Evolutionary conservation across 2,329 filamentous ascomycete genomes (phyloP).

Genomic region (Trichoderma breve): DNA sequence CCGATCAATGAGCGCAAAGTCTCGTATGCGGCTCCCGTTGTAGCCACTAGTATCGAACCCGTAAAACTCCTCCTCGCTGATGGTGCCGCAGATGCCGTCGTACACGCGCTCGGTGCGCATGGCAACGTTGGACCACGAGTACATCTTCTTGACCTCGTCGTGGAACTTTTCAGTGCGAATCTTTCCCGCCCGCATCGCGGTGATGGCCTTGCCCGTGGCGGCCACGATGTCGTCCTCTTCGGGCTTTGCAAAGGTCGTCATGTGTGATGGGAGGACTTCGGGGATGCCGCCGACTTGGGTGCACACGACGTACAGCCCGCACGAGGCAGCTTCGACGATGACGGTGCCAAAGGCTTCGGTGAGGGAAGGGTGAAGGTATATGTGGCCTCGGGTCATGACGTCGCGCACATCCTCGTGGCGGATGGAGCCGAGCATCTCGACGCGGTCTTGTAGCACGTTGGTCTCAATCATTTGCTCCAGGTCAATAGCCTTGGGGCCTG

Average conservation of each 20-base stretch:
- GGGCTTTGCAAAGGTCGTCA: conserved; percentile 96
- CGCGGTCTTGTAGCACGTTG: conserved; percentile 88
- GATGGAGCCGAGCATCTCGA: conserved; percentile 87
- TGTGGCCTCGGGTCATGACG: conserved; percentile 95
- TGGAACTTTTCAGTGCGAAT: conserved; percentile 93
- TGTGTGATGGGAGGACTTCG: conserved; percentile 90
- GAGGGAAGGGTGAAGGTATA: conserved; percentile 91
- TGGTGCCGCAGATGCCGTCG: conserved; percentile 83
- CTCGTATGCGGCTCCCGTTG: conserved; percentile 71
- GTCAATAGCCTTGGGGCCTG: conserved; percentile 94
- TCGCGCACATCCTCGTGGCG: conserved; percentile 95
- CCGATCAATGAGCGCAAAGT: conserved; percentile 89
- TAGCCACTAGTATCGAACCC: conserved; percentile 71
- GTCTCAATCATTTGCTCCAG: conserved; percentile 97
- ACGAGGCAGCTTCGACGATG: conserved; percentile 94
- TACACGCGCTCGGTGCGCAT: conserved; percentile 93
- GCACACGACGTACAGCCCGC: conserved; percentile 93
- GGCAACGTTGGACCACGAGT: conserved; percentile 96
- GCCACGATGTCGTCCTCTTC: conserved; percentile 93
- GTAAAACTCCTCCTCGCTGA: conserved; percentile 85
- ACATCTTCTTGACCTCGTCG: conserved; percentile 97
- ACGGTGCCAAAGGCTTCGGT: conserved; percentile 98
- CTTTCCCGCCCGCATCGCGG: conserved; percentile 77
- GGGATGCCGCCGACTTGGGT: conserved; percentile 96
- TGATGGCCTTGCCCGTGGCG: conserved; percentile 87